Conservation (phyloP, 345 rosid genomes). For the Gossypium bickii region DNA sequence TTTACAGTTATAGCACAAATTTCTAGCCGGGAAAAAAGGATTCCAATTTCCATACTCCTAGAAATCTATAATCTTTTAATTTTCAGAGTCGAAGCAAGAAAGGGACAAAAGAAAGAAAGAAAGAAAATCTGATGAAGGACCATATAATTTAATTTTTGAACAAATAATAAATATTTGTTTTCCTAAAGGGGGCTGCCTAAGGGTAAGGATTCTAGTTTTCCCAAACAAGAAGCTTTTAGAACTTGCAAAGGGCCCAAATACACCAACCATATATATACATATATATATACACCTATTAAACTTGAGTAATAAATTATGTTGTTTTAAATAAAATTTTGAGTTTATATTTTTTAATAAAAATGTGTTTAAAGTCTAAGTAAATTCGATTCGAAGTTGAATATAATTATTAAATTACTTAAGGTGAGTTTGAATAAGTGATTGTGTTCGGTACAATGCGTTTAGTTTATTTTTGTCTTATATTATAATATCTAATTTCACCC, state of each 20-base stretch:
- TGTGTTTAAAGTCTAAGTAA: too few relatives aligned
- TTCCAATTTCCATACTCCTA: neutral
- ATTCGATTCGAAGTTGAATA: too few relatives aligned
- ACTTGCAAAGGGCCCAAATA: neutral
- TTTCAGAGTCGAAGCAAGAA: neutral
- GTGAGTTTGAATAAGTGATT: rapidly evolving
- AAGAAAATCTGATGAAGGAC: neutral
- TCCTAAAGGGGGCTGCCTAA: neutral
- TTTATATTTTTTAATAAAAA: too few relatives aligned
- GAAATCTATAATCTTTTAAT: neutral
- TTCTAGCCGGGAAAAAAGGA: neutral
- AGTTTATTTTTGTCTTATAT: rapidly evolving
- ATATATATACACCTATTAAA: neutral
- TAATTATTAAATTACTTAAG: too few relatives aligned
- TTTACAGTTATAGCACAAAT: too few relatives aligned
- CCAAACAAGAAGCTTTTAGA: neutral
- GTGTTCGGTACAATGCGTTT: too few relatives aligned
- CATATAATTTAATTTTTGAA: neutral
- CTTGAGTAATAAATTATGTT: too few relatives aligned
- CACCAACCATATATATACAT: neutral
- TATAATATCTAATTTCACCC: rapidly evolving
- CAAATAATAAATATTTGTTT: too few relatives aligned
- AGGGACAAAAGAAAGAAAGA: neutral
- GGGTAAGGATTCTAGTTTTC: neutral
- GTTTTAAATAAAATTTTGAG: too few relatives aligned